Percentiles rank a stretch among this genome's conserved stretches.
These are phyloP conservation scores for Echria macrotheca DNA, from an alignment of 495 filamentous ascomycete genomes.

Conservation along the genomic window DNA sequence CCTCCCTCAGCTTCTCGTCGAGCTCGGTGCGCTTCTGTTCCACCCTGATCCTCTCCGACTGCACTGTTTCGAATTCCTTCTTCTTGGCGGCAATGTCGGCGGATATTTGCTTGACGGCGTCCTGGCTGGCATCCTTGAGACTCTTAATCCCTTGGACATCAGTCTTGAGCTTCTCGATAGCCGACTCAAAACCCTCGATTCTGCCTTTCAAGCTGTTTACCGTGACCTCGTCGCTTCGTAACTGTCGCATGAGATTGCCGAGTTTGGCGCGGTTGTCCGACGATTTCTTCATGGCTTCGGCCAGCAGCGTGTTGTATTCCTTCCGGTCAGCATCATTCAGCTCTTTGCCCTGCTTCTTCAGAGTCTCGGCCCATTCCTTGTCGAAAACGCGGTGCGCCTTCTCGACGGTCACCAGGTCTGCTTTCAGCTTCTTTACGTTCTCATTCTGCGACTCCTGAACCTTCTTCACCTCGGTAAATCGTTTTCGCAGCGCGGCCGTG, in stretches of 20 bases:
- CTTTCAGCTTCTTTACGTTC: conserved; percentile 64
- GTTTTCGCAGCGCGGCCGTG: conserved; percentile 57
- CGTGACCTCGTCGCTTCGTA: conserved; percentile 84
- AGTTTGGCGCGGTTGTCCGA: conserved; percentile 76
- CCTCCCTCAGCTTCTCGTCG: conserved; percentile 82
- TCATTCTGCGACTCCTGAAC: conserved; percentile 65
- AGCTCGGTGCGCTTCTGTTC: conserved; percentile 78
- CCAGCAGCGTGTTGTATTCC: conserved; percentile 79
- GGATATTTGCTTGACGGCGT: conserved; percentile 57
- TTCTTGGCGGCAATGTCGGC: conserved; percentile 84
- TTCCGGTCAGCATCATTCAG: conserved; percentile 81
- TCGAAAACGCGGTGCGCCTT: conserved; percentile 90
- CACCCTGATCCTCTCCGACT: conserved; percentile 75
- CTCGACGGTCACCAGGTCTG: conserved; percentile 74
- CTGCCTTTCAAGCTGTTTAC: conserved; percentile 81
- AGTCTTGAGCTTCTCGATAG: conserved; percentile 63
- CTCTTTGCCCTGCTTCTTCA: conserved; percentile 80
- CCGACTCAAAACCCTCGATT: conserved; percentile 69
- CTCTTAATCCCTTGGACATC: conserved; percentile 67
- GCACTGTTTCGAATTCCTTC: conserved; percentile 76
- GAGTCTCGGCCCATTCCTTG: conserved; percentile 71
- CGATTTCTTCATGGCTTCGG: conserved; percentile 80
- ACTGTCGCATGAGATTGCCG: conserved; percentile 74
- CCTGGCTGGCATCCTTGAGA: conserved; percentile 55
- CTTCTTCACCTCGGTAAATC: conserved; percentile 65